Percentiles rank a stretch among this genome's conserved stretches.
These are phyloP conservation scores for Schizopora paradoxa DNA, from an alignment of 1,284 basidiomycete genomes.

Conservation along the genomic window DNA sequence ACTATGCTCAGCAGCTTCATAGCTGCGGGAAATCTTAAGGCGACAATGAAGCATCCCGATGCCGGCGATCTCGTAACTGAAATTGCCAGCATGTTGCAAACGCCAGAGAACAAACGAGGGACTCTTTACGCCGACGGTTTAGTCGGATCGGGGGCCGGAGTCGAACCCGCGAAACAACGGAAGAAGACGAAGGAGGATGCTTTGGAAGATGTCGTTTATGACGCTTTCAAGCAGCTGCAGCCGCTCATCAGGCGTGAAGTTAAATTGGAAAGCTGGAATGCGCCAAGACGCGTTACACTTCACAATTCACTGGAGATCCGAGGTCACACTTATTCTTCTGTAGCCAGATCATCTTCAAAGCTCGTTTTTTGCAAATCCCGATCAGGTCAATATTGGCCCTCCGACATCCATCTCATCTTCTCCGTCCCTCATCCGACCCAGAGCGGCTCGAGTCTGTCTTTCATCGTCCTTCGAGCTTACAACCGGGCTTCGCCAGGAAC, in stretches of 20 bases:
- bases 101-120: neutral
- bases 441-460: neutral
- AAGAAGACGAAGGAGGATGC: neutral
- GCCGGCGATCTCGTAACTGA: neutral
- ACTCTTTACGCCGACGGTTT: neutral
- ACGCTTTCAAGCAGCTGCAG: neutral
- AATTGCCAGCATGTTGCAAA: neutral
- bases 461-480: neutral
- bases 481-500: neutral
- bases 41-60: neutral
- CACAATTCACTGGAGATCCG: no score
- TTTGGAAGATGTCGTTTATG: neutral
- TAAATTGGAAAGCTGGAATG: no score
- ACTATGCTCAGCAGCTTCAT: constrained; percentile 11
- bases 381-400: neutral
- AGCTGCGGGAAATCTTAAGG: constrained; percentile 10
- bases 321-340: no score
- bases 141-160: neutral
- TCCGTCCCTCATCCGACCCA: no score
- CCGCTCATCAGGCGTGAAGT: no score
- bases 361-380: neutral
- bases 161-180: neutral
- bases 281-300: no score
- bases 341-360: neutral
- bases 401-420: neutral